Conservation (phyloP, 306 rosid species). For the Amphicarpaea edgeworthii region DNA sequence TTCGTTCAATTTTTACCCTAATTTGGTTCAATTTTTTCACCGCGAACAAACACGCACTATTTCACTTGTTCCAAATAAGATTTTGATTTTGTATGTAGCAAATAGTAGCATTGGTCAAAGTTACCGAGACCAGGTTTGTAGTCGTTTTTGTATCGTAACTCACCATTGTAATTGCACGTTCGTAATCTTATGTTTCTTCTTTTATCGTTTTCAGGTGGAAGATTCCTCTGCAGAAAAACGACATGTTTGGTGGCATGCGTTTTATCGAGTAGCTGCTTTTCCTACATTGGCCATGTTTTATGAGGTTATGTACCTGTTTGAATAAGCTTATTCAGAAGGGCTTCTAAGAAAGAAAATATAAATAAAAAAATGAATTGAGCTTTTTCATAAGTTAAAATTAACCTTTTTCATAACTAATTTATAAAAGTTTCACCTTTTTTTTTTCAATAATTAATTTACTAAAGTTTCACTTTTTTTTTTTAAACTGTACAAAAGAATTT, state of each 20-base stretch:
- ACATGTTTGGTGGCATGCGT: slow-evolving; percentile 65
- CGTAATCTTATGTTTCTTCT: slow-evolving; percentile 19
- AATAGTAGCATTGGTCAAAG: slow-evolving; percentile 66
- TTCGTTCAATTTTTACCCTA: slow-evolving; percentile 21
- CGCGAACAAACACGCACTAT: background rate
- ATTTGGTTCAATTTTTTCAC: background rate
- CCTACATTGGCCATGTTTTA: slow-evolving; percentile 73
- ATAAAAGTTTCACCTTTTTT: too few relatives aligned
- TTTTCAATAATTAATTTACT: too few relatives aligned
- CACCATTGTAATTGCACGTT: background rate
- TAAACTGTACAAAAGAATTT: too few relatives aligned
- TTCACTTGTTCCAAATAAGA: slow-evolving; percentile 4
- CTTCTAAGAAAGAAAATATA: too few relatives aligned
- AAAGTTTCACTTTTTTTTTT: too few relatives aligned
- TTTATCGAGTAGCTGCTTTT: slow-evolving; percentile 78
- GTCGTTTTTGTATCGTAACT: slow-evolving; percentile 28
- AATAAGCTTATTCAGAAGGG: too few relatives aligned
- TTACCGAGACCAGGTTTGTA: slow-evolving; percentile 73
- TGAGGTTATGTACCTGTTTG: too few relatives aligned
- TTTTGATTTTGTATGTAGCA: slow-evolving; percentile 46
- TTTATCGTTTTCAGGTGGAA: slow-evolving; percentile 13
- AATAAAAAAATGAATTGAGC: too few relatives aligned
- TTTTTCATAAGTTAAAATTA: too few relatives aligned
- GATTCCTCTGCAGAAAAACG: slow-evolving; percentile 68
- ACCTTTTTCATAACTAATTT: too few relatives aligned